Evolutionary conservation across 169 alveolate species (phyloP).

Genomic region (Hepatocystis sp.): DNA sequence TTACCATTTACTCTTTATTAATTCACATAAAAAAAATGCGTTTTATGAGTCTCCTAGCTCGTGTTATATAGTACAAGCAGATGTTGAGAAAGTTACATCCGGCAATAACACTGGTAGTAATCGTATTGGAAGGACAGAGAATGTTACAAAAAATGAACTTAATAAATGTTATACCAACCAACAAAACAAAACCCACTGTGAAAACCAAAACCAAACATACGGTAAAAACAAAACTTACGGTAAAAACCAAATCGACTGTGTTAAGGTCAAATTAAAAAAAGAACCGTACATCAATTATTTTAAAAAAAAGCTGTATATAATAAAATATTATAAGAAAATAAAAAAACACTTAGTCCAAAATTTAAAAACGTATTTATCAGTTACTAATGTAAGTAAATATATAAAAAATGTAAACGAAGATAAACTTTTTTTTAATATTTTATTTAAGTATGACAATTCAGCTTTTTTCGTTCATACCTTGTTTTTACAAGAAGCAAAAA

Average conservation of each 20-base stretch:
- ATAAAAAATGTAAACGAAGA: constrained; percentile 17
- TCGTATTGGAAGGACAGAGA: too few species aligned
- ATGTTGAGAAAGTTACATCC: too few species aligned
- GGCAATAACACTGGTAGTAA: too few species aligned
- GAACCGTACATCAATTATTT: constrained; percentile 1
- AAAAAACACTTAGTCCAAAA: constrained; percentile 20
- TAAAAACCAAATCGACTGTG: too few species aligned
- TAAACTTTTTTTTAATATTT: constrained; percentile 8
- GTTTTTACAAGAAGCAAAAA: not conserved
- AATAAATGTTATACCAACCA: too few species aligned
- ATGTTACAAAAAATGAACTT: too few species aligned
- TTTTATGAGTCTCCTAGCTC: not conserved
- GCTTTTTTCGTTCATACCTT: constrained; percentile 22
- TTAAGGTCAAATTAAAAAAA: not conserved
- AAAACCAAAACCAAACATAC: too few species aligned
- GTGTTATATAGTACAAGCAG: too few species aligned
- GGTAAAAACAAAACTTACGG: too few species aligned
- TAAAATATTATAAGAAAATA: constrained; percentile 29
- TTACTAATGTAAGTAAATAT: constrained; percentile 21
- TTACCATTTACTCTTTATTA: constrained; percentile 19
- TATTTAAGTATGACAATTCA: constrained; percentile 39
- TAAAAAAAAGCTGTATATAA: constrained; percentile 31
- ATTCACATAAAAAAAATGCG: constrained; percentile 26
- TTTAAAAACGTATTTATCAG: constrained; percentile 3
- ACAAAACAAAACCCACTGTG: too few species aligned